These are phyloP conservation scores for Phaeodactylum tricornutum DNA, from an alignment of 108 stramenopile genomes.

Conservation along the genomic window DNA sequence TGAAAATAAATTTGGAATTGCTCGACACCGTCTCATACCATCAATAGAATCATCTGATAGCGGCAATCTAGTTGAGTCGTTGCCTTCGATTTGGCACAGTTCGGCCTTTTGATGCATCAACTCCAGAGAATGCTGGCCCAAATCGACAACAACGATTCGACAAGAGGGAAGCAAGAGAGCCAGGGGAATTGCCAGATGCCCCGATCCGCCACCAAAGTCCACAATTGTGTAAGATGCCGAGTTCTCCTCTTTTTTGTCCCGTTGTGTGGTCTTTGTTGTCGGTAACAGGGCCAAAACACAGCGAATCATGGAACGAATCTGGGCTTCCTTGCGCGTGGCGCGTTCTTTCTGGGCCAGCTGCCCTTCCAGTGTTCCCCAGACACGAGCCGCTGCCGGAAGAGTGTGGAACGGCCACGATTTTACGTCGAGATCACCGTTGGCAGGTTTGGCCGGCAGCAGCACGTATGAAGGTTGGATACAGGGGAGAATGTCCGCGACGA, in stretches of 20 bases:
- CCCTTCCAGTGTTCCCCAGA: constrained; percentile 25
- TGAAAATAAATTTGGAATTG: constrained; percentile 41
- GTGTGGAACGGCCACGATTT: constrained; percentile 25
- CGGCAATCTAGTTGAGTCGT: background rate
- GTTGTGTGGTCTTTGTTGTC: background rate
- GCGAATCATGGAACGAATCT: constrained; percentile 46
- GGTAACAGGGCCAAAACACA: constrained; percentile 53
- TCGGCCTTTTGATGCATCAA: constrained; percentile 42
- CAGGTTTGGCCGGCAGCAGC: background rate
- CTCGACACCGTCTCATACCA: constrained; percentile 11
- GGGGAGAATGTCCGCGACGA: constrained; percentile 18
- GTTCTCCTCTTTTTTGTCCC: background rate
- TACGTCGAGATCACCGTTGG: background rate
- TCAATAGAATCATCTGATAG: constrained; percentile 2
- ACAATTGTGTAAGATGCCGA: constrained; percentile 33
- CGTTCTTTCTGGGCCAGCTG: constrained; percentile 27
- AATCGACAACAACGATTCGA: constrained; percentile 55
- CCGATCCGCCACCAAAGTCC: constrained; percentile 70
- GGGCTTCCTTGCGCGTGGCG: constrained; percentile 53
- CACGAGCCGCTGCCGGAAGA: constrained; percentile 22
- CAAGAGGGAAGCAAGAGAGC: constrained; percentile 50
- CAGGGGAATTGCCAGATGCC: constrained; percentile 55
- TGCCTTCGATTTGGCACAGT: background rate
- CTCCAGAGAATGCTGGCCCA: constrained; percentile 41
- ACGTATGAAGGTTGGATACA: background rate